phyloP scores from a whole-genome alignment of 2,329 filamentous ascomycete genomes.

The Aspergillus fijiensis region DNA sequence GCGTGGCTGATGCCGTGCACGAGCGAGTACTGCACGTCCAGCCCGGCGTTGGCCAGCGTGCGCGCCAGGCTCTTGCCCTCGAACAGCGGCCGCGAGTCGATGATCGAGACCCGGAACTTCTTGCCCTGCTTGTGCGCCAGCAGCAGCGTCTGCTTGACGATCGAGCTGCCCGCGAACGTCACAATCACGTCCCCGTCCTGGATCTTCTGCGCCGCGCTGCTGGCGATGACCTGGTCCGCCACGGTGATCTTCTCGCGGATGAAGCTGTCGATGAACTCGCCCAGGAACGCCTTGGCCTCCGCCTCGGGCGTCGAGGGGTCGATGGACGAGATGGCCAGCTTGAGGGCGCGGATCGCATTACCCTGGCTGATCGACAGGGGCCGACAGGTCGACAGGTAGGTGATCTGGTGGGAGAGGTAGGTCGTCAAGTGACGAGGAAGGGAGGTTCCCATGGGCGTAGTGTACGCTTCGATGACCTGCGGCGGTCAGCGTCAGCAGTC shows the following conservation, averaged over 20 bases:
- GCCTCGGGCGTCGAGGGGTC: constrained; percentile 81
- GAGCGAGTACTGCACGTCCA: constrained; percentile 78
- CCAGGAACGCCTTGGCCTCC: constrained; percentile 75
- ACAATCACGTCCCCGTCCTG: constrained; percentile 76
- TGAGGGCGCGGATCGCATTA: constrained; percentile 92
- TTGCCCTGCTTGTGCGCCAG: constrained; percentile 69
- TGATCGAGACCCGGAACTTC: constrained; percentile 77
- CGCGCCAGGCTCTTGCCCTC: constrained; percentile 72
- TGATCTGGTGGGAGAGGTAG: constrained; percentile 92
- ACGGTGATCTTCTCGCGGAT: constrained; percentile 86
- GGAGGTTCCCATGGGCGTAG: constrained; percentile 78
- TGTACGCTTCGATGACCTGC: constrained; percentile 89
- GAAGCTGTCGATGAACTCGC: constrained; percentile 81
- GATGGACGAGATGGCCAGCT: constrained; percentile 85
- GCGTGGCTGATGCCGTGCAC: constrained; percentile 75
- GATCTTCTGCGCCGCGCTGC: constrained; percentile 73
- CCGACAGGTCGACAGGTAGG: constrained; percentile 89
- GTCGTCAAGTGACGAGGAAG: constrained; percentile 88
- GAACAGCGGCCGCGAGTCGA: constrained; percentile 72
- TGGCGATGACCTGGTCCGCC: constrained; percentile 81
- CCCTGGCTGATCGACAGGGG: constrained; percentile 96
- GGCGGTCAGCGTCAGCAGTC: constrained; percentile 16
- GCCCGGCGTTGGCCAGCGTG: constrained; percentile 65
- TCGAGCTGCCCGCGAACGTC: constrained; percentile 80
- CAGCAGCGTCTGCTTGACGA: constrained; percentile 80